Conservation (phyloP, 768 basidiomycete genomes). For the Exidia glandulosa region DNA sequence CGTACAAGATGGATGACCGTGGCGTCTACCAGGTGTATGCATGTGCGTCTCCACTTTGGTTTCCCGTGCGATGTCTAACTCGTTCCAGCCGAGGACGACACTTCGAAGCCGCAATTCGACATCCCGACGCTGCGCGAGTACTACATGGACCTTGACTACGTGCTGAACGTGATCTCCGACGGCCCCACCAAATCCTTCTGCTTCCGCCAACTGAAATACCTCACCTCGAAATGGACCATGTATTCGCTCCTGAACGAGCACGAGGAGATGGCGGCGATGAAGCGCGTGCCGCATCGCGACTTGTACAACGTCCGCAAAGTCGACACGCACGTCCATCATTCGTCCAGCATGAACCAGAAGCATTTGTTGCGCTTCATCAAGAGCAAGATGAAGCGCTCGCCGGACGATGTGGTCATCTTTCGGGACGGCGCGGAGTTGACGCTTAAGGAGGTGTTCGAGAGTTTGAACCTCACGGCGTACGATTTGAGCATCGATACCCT, state of each 20-base stretch:
- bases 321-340: slow-evolving; percentile 97
- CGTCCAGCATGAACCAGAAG: slow-evolving; percentile 99
- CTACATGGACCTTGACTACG: slow-evolving; percentile 88
- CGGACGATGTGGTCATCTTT: slow-evolving; percentile 88
- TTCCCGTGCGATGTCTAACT: neutral
- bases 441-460: slow-evolving; percentile 88
- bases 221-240: slow-evolving; percentile 90
- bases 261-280: slow-evolving; percentile 93
- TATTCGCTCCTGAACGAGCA: slow-evolving; percentile 86
- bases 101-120: slow-evolving; percentile 50
- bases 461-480: slow-evolving; percentile 88
- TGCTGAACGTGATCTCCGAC: slow-evolving; percentile 83
- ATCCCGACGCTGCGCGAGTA: slow-evolving; percentile 88
- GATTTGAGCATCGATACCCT: slow-evolving; percentile 97
- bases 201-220: slow-evolving; percentile 80
- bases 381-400: slow-evolving; percentile 87
- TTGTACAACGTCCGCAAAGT: slow-evolving; percentile 98
- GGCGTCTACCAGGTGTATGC: slow-evolving; percentile 85
- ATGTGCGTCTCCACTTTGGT: neutral
- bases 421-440: slow-evolving; percentile 86
- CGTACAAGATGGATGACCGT: slow-evolving; percentile 67
- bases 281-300: slow-evolving; percentile 86
- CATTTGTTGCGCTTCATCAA: slow-evolving; percentile 98
- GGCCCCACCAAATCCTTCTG: slow-evolving; percentile 96
- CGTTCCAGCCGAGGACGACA: neutral